These are phyloP conservation scores for Dysphania ambrosioides DNA, from an alignment of 148 eudicot genomes.

Conservation along the genomic window DNA sequence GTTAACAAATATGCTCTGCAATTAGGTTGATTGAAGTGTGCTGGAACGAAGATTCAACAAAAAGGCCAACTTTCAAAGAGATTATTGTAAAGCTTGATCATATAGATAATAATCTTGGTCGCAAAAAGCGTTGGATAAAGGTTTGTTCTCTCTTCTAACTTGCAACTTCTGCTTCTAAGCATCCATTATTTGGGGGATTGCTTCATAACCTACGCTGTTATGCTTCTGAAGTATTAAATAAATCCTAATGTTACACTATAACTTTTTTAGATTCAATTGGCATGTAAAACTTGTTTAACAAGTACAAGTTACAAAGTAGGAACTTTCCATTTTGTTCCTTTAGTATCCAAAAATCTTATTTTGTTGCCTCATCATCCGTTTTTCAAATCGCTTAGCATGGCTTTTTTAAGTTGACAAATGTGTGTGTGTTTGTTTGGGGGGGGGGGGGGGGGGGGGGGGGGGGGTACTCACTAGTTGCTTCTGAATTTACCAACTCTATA, in stretches of 20 bases:
- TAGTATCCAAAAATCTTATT: too few relatives aligned
- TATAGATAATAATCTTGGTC: conserved; percentile 48
- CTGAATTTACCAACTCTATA: too few relatives aligned
- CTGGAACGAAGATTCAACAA: conserved; percentile 72
- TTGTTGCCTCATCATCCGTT: too few relatives aligned
- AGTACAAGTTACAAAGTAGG: not conserved
- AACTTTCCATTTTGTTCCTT: too few relatives aligned
- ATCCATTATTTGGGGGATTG: not conserved
- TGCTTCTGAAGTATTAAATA: not conserved
- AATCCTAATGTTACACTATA: too few relatives aligned
- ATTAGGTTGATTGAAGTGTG: conserved; percentile 84
- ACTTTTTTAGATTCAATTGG: too few relatives aligned
- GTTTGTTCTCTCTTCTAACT: conserved; percentile 27
- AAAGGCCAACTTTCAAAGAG: conserved; percentile 77
- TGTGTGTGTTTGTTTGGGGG: too few relatives aligned
- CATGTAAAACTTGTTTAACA: not conserved
- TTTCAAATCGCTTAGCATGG: too few relatives aligned
- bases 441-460: too few relatives aligned
- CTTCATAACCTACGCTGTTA: too few relatives aligned
- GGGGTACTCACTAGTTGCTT: too few relatives aligned
- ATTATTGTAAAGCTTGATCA: conserved; percentile 65
- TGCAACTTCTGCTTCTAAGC: not conserved
- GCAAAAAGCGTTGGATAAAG: conserved; percentile 74
- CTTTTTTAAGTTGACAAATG: too few relatives aligned
- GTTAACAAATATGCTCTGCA: conserved; percentile 16